A percentile compares a stretch with the other conserved stretches of the same genome.
phyloP scores from a whole-genome alignment of 441 rosid species.

The Jatropha podagrica region DNA sequence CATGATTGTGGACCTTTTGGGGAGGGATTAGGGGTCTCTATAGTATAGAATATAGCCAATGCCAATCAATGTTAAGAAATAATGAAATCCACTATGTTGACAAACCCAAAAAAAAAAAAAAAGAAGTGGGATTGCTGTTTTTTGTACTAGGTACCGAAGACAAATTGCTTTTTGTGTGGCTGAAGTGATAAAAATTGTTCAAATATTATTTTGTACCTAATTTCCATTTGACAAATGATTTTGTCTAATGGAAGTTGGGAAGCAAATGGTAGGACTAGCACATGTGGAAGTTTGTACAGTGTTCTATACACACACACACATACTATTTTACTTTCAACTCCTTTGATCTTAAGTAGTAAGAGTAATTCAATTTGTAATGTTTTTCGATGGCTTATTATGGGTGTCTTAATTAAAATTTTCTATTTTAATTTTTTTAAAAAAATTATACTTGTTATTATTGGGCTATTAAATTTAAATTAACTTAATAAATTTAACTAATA shows the following conservation, averaged over 20 bases:
- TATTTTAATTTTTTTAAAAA: no score
- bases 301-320: no score
- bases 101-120: neutral
- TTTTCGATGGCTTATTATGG: no score
- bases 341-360: no score
- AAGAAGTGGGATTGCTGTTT: neutral
- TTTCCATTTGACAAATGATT: constrained; percentile 6
- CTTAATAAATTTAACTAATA: no score
- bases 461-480: no score
- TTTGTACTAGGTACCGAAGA: neutral
- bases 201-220: neutral
- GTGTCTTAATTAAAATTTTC: no score
- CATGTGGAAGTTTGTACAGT: no score
- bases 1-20: neutral
- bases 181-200: neutral
- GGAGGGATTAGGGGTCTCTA: neutral
- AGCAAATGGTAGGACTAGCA: no score
- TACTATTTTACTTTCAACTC: no score
- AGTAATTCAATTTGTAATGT: no score
- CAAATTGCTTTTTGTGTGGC: neutral
- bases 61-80: constrained; percentile 1
- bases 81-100: neutral
- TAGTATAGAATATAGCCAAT: neutral
- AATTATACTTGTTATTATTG: no score
- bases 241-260: neutral